Evolutionary conservation across 2,329 filamentous ascomycete genomes (phyloP).

Genomic region (Byssochlamys sp.): DNA sequence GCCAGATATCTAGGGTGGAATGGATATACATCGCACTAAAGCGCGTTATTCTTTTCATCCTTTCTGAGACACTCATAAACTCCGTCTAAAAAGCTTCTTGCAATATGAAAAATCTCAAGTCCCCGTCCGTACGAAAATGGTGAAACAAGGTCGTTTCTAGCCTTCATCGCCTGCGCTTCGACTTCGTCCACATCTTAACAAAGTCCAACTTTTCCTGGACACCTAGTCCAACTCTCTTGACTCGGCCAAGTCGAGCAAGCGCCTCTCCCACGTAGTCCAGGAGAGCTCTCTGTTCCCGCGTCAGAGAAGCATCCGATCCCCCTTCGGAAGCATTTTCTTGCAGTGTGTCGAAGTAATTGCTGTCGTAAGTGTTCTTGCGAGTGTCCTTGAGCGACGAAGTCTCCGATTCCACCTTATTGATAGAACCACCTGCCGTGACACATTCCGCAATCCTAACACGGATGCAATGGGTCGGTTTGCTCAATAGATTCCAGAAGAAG

Average conservation of each 20-base stretch:
- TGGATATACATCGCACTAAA: neutral
- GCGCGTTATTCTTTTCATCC: neutral
- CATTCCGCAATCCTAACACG: constrained; percentile 79
- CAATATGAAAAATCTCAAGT: neutral
- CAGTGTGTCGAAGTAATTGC: constrained; percentile 40
- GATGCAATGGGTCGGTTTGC: constrained; percentile 77
- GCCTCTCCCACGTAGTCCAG: constrained; percentile 75
- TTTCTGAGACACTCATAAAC: neutral
- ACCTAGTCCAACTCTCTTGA: constrained; percentile 78
- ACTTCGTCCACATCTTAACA: constrained; percentile 57
- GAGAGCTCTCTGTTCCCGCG: constrained; percentile 55
- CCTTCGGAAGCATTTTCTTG: constrained; percentile 26
- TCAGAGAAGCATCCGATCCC: constrained; percentile 24
- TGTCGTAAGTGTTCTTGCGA: constrained; percentile 29
- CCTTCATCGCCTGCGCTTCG: constrained; percentile 11
- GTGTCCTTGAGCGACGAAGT: constrained; percentile 10
- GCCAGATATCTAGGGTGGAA: neutral
- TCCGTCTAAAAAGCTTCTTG: neutral
- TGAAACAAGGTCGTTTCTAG: neutral
- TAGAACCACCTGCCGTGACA: constrained; percentile 33
- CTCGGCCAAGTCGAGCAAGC: constrained; percentile 73
- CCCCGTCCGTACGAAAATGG: neutral
- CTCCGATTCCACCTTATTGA: constrained; percentile 11
- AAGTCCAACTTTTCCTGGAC: constrained; percentile 76
- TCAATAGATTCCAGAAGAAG: constrained; percentile 81